phyloP scores from a whole-genome alignment of 208 protist species.

The Leptomonas seymouri region DNA sequence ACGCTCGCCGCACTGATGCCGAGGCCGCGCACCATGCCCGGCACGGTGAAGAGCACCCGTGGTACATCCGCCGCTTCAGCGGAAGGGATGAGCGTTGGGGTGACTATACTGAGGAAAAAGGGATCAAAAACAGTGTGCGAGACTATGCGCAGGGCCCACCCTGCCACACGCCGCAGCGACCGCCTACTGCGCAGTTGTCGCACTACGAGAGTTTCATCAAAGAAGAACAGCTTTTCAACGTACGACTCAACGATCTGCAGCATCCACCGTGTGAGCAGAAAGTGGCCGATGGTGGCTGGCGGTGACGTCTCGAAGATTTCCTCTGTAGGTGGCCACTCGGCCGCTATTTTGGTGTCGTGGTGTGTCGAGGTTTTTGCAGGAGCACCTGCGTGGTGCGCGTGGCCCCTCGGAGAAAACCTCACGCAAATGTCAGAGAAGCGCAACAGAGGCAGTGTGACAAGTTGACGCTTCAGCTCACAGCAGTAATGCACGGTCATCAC shows the following conservation, averaged over 20 bases:
- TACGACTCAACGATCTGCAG: constrained; percentile 44
- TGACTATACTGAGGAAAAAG: constrained; percentile 59
- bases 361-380: background rate
- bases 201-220: constrained; percentile 75
- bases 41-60: constrained; percentile 38
- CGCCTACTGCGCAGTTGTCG: constrained; percentile 69
- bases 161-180: constrained; percentile 45
- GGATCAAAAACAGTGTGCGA: constrained; percentile 75
- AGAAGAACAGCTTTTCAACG: constrained; percentile 57
- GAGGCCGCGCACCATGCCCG: constrained; percentile 39
- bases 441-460: constrained; percentile 63
- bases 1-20: constrained; percentile 40
- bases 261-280: constrained; percentile 51
- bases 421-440: constrained; percentile 43
- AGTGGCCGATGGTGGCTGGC: constrained; percentile 10
- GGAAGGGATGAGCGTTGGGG: constrained; percentile 50
- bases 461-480: constrained; percentile 67
- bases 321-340: constrained; percentile 28
- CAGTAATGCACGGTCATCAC: constrained; percentile 62
- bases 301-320: constrained; percentile 20
- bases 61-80: constrained; percentile 6
- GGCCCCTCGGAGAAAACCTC: background rate
- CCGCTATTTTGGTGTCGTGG: background rate
- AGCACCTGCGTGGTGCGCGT: background rate
- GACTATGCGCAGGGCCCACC: constrained; percentile 60